These are phyloP conservation scores for Lachnellula willkommii DNA, from an alignment of 2,329 filamentous ascomycete genomes.

Conservation along the genomic window DNA sequence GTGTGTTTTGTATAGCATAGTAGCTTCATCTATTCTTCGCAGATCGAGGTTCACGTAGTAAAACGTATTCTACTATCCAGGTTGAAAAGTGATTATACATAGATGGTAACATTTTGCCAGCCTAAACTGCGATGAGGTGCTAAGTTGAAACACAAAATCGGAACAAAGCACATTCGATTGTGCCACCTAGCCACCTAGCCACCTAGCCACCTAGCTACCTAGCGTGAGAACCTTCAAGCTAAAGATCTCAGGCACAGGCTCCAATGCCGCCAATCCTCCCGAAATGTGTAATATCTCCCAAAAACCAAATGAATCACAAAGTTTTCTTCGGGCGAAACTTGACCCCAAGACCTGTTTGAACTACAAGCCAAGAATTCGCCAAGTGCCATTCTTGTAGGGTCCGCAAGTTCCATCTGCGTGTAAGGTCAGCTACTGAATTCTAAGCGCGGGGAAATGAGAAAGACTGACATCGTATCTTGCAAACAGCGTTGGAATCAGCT, in stretches of 20 bases:
- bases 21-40: too few species aligned
- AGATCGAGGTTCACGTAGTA: background rate
- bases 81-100: background rate
- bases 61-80: background rate
- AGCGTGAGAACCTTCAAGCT: too few species aligned
- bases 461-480: background rate
- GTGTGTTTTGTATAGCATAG: too few species aligned
- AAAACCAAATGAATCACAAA: background rate
- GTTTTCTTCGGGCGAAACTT: background rate
- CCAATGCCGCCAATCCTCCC: background rate
- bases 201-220: too few species aligned
- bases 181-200: too few species aligned
- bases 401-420: background rate
- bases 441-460: background rate
- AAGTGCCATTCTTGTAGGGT: background rate
- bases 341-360: background rate
- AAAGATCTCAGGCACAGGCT: background rate
- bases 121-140: too few species aligned
- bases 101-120: too few species aligned
- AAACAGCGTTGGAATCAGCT: constrained; percentile 34
- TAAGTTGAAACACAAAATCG: too few species aligned
- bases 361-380: background rate
- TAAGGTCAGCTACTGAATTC: background rate
- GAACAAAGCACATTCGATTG: too few species aligned
- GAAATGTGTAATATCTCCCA: background rate